These are phyloP conservation scores for Axilococcus clingmanii DNA, from an alignment of 139 green algal genomes.

Conservation along the genomic window DNA sequence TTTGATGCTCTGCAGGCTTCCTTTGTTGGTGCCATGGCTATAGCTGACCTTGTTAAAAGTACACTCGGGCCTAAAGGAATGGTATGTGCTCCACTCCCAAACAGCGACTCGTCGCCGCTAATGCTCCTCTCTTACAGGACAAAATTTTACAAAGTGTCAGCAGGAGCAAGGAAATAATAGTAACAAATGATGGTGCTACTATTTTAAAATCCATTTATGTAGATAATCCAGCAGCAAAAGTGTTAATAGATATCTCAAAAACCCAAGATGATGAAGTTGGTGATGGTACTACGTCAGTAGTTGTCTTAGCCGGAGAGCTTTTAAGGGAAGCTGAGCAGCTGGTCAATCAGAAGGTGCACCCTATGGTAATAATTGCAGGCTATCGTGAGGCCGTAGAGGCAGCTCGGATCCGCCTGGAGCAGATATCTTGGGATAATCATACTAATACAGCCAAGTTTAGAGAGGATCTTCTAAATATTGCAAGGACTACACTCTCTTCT, in stretches of 20 bases:
- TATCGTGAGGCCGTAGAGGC: constrained; percentile 71
- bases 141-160: constrained; percentile 97
- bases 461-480: constrained; percentile 89
- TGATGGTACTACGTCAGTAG: constrained; percentile 95
- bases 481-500: constrained; percentile 85
- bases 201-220: constrained; percentile 95
- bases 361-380: constrained; percentile 96
- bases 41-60: constrained; percentile 95
- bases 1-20: constrained; percentile 53
- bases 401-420: constrained; percentile 35
- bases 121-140: constrained; percentile 57
- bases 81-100: no score
- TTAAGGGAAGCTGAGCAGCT: constrained; percentile 93
- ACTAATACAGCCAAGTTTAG: constrained; percentile 39
- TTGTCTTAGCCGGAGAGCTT: constrained; percentile 95
- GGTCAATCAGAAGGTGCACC: constrained; percentile 88
- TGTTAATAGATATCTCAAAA: constrained; percentile 91
- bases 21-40: constrained; percentile 95
- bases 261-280: constrained; percentile 97
- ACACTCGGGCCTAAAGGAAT: constrained; percentile 98
- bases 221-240: constrained; percentile 97
- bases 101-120: no score
- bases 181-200: constrained; percentile 98
- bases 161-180: constrained; percentile 71
- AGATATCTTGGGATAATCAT: constrained; percentile 36